These are phyloP conservation scores for Eustoma russellianum DNA, from an alignment of 257 asterid species.

Conservation along the genomic window DNA sequence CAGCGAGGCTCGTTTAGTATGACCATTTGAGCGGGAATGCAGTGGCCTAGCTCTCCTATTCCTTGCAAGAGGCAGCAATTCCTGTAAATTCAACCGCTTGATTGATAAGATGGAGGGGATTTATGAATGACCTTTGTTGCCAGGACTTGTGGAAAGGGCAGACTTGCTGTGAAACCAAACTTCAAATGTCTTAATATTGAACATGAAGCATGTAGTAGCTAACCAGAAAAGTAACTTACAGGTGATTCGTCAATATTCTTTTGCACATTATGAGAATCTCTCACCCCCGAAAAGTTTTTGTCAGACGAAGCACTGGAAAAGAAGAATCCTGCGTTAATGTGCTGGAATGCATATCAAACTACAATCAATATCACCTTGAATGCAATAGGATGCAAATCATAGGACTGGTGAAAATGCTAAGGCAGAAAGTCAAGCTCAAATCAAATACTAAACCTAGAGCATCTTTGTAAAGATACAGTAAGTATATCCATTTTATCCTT, in stretches of 20 bases:
- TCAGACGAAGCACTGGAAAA: conserved; percentile 45
- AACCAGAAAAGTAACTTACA: conserved; percentile 20
- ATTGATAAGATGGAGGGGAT: conserved; percentile 4
- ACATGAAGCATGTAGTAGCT: no score
- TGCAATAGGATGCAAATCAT: not conserved
- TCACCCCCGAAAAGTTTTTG: conserved; percentile 21
- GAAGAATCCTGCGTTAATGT: conserved; percentile 4
- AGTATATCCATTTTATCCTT: no score
- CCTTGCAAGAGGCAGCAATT: conserved; percentile 18
- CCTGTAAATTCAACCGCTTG: conserved; percentile 23
- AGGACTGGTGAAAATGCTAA: not conserved
- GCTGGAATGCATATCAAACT: not conserved
- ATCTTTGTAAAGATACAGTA: no score
- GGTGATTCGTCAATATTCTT: conserved; percentile 19
- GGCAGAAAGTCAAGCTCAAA: conserved; percentile 1
- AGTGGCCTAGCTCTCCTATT: conserved; percentile 32
- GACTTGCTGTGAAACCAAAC: not conserved
- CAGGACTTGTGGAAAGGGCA: no score
- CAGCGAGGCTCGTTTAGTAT: conserved; percentile 35
- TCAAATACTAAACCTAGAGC: no score
- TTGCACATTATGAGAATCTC: conserved; percentile 10
- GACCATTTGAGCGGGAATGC: conserved; percentile 17
- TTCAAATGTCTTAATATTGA: not conserved
- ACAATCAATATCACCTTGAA: not conserved
- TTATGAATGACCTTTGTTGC: not conserved